A percentile compares a stretch with the other conserved stretches of the same genome.
Evolutionary conservation across 2,329 filamentous ascomycete genomes (phyloP).

Genomic region (Pseudocercospora ulei): DNA sequence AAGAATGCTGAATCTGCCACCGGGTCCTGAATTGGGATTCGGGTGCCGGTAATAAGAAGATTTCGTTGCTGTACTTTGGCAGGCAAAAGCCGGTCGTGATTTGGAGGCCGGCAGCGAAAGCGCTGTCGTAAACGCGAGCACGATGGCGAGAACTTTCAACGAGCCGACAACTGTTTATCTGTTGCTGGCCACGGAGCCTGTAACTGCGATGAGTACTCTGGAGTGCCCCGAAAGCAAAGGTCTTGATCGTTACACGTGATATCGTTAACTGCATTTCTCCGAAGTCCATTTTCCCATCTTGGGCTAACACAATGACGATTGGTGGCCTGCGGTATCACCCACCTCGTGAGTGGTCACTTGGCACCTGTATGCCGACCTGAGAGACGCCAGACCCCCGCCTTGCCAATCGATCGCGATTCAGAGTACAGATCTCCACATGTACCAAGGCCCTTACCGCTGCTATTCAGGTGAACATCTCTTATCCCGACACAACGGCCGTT

Average conservation of each 20-base stretch:
- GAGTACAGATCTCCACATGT: not conserved
- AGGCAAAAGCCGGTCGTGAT: constrained; percentile 33
- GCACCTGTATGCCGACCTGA: constrained; percentile 9
- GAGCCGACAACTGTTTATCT: constrained; percentile 79
- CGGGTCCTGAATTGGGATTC: too few relatives aligned
- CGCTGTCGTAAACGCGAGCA: constrained; percentile 69
- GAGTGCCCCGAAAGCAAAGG: too few relatives aligned
- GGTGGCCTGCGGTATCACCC: constrained; percentile 3
- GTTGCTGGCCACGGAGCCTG: constrained; percentile 4
- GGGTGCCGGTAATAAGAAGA: constrained; percentile 49
- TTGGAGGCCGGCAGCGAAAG: constrained; percentile 50
- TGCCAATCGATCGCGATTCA: constrained; percentile 7
- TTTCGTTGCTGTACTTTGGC: constrained; percentile 56
- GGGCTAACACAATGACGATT: constrained; percentile 7
- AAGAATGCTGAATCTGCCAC: too few relatives aligned
- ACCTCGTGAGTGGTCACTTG: constrained; percentile 7
- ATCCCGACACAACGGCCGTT: constrained; percentile 4
- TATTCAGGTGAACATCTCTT: constrained; percentile 5
- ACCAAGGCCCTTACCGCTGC: not conserved
- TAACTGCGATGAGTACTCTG: constrained; percentile 6
- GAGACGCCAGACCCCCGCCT: constrained; percentile 8
- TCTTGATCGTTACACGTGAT: constrained; percentile 13
- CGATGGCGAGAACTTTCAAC: constrained; percentile 60
- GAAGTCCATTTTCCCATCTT: not conserved
- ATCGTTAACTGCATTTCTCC: constrained; percentile 3